phyloP scores from a whole-genome alignment of 169 alveolate genomes.

The Plasmodium vivax region DNA sequence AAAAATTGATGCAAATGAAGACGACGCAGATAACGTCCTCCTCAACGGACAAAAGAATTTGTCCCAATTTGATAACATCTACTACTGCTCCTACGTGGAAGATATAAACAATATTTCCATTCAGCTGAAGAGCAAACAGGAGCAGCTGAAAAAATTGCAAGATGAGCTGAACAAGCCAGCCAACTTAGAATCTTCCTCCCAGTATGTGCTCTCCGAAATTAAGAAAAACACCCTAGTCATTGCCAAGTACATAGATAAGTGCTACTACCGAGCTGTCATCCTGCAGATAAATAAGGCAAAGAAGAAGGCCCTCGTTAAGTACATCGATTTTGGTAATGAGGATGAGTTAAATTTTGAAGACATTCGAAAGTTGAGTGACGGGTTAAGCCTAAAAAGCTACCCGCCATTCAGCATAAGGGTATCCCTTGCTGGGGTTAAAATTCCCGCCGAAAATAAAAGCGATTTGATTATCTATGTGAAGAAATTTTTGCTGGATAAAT shows the following conservation, averaged over 20 bases:
- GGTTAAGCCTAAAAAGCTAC: constrained; percentile 33
- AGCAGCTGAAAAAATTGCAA: constrained; percentile 42
- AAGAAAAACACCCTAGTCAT: constrained; percentile 63
- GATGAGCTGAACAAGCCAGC: constrained; percentile 37
- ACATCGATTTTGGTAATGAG: constrained; percentile 73
- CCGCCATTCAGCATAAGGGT: constrained; percentile 32
- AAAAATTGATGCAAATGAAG: neutral
- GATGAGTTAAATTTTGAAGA: constrained; percentile 55
- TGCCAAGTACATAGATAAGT: constrained; percentile 63
- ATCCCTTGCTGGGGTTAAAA: constrained; percentile 56
- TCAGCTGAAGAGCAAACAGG: constrained; percentile 67
- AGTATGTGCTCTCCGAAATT: neutral
- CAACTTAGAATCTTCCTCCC: constrained; percentile 3
- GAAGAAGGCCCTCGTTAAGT: constrained; percentile 50
- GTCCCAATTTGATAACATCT: constrained; percentile 37
- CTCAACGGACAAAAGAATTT: constrained; percentile 21
- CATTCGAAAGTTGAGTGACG: constrained; percentile 35
- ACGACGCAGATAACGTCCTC: neutral
- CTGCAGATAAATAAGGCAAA: constrained; percentile 51
- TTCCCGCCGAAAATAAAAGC: constrained; percentile 53
- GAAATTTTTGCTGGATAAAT: constrained; percentile 57
- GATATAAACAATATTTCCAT: constrained; percentile 55
- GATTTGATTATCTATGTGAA: constrained; percentile 43
- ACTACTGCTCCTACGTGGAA: constrained; percentile 67
- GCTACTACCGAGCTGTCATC: constrained; percentile 50